Evolutionary conservation across 768 basidiomycete species (phyloP).

Genomic region (Kwoniella bestiolae): DNA sequence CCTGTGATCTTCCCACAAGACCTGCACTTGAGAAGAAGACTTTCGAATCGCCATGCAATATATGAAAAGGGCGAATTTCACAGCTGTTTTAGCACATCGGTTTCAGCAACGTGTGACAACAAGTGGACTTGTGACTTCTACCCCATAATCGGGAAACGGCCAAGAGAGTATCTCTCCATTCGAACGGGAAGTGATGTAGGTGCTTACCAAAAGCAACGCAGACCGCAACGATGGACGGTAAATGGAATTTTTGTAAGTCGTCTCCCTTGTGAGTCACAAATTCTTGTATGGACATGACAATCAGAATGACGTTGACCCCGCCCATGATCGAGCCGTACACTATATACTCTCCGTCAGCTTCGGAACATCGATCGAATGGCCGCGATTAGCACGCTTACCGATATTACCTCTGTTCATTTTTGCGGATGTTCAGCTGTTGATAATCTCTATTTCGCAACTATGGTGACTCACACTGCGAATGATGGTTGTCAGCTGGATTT

Average conservation of each 20-base stretch:
- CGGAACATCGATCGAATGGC: not conserved
- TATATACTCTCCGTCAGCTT: constrained; percentile 64
- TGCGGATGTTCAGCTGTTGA: too few species aligned
- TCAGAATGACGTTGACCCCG: constrained; percentile 85
- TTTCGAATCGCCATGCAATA: constrained; percentile 80
- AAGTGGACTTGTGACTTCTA: too few species aligned
- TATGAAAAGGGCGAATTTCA: constrained; percentile 80
- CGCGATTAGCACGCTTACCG: constrained; percentile 14
- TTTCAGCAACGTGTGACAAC: too few species aligned
- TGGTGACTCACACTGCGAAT: constrained; percentile 22
- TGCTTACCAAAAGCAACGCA: constrained; percentile 75
- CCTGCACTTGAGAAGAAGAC: constrained; percentile 84
- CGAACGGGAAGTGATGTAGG: constrained; percentile 40
- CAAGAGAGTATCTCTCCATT: too few species aligned
- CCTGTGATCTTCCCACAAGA: constrained; percentile 96
- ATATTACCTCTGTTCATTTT: constrained; percentile 45
- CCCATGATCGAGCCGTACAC: constrained; percentile 87
- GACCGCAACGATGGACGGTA: constrained; percentile 83
- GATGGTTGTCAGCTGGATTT: not conserved
- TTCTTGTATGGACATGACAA: constrained; percentile 82
- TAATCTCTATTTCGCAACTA: too few species aligned
- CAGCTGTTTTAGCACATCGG: constrained; percentile 13
- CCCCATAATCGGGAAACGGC: too few species aligned
- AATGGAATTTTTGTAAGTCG: constrained; percentile 69
- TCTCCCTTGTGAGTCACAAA: constrained; percentile 65